Evolutionary conservation across 129 eudicot species (phyloP), one percentile per base, ranked within the genome.

Genomic region (Calendula officinalis): DNA sequence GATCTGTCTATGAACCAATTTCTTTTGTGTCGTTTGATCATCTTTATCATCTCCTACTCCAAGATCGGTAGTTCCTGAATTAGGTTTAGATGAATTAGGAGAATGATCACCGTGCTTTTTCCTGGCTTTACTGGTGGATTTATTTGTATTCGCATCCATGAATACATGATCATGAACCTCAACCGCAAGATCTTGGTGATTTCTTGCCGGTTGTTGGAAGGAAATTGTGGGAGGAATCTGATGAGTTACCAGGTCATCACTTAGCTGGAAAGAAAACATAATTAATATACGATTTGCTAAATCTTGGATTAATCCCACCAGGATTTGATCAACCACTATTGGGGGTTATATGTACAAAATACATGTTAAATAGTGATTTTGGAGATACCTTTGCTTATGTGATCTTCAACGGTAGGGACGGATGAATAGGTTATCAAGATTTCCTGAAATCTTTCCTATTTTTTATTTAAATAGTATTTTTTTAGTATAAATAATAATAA

Each of bases 251-350:
- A 72, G 55, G 60, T 70, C 81, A 76, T 78, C 73, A 9, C 57
- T 72, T 66, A 46, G 81, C 74, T 78, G 79, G 70, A 84, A 81
- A 68, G 86, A 68, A 60, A 71, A 78, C 84, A 84, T 69, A 69
- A 45, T 59, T 43, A 33, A 22, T 5, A 41, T 42, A 3, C 30
- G 9, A 48, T 35, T 34, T 36, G 65, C 33, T 35, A 33, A 50
- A 64, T 73, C 53, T 64, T 72, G 3, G 32, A 27, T 72, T 54
- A 55, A 35, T 35, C 71, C 65, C 71, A 64, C 66, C 50, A 39
- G n/a, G 78, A 74, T 74, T 74, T 57, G 55, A 74, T 73, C 64
- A 57, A 48, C 73, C 61, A 50, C 56, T 22, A 73, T 56, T 52
- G 43, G 43, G 14, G 15, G 22, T 12, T 17, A 45, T 41, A 6